A percentile compares a stretch with the other conserved stretches of the same genome.
phyloP scores from a whole-genome alignment of 2,329 filamentous ascomycete genomes.

The Aspergillus jensenii region DNA sequence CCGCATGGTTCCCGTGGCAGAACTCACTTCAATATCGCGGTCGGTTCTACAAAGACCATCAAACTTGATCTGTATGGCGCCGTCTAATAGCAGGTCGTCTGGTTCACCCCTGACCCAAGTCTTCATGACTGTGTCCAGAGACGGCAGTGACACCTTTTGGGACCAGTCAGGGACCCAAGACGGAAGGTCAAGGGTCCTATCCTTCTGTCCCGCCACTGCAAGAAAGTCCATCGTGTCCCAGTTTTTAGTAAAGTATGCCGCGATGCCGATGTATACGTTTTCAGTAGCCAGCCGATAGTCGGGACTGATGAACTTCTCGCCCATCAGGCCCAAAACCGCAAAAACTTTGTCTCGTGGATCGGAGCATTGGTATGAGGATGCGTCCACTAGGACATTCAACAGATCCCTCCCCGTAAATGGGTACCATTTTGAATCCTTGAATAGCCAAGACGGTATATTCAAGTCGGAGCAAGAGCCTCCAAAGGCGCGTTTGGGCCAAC shows the following conservation, averaged over 20 bases:
- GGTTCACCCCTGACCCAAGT: neutral
- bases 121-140: neutral
- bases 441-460: neutral
- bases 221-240: neutral
- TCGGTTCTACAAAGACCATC: neutral
- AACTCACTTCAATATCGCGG: neutral
- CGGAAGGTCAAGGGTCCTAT: neutral
- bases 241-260: neutral
- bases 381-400: neutral
- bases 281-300: conserved; percentile 1
- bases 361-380: neutral
- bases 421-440: neutral
- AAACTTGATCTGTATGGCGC: neutral
- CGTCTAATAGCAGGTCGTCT: neutral
- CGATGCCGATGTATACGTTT: neutral
- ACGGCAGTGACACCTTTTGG: neutral
- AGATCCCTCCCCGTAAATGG: neutral
- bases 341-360: conserved; percentile 8
- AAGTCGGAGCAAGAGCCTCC: neutral
- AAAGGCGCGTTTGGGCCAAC: neutral
- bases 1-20: neutral
- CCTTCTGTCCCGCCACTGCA: neutral
- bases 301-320: neutral
- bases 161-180: conserved; percentile 11
- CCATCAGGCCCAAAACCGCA: neutral